Conservation (phyloP, 2,329 filamentous ascomycete species). For the Daldinia sp. region DNA sequence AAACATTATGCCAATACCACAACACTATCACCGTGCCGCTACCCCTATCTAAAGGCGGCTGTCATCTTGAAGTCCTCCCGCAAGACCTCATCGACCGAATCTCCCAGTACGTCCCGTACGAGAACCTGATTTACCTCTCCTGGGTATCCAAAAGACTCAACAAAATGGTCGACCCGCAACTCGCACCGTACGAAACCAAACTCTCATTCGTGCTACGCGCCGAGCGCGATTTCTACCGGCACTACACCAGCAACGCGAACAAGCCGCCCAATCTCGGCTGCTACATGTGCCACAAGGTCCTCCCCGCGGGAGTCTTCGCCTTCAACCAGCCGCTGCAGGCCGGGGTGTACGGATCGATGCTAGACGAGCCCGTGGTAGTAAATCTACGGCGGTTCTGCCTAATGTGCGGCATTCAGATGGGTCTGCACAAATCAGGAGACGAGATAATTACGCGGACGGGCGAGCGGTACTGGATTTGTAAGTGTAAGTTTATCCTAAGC, state of each 20-base stretch:
- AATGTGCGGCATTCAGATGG: slow-evolving; percentile 29
- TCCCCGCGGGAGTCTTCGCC: slow-evolving; percentile 26
- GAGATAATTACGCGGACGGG: slow-evolving; percentile 16
- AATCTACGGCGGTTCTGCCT: slow-evolving; percentile 39
- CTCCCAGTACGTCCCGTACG: slow-evolving; percentile 27
- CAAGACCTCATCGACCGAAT: slow-evolving; percentile 26
- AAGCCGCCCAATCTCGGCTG: slow-evolving; percentile 30
- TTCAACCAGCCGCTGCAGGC: slow-evolving; percentile 25
- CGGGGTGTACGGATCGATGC: background rate
- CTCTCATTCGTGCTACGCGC: slow-evolving; percentile 29
- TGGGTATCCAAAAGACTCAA: slow-evolving; percentile 9
- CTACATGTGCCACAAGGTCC: slow-evolving; percentile 31
- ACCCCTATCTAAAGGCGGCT: background rate
- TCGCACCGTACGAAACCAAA: slow-evolving; percentile 23
- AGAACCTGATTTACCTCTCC: slow-evolving; percentile 28
- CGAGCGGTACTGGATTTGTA: slow-evolving; percentile 26
- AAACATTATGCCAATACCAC: slow-evolving; percentile 16
- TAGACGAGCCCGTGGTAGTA: slow-evolving; percentile 9
- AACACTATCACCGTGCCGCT: slow-evolving; percentile 3
- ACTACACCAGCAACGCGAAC: background rate
- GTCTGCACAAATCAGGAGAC: slow-evolving; percentile 31
- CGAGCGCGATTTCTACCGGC: slow-evolving; percentile 33
- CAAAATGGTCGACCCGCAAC: slow-evolving; percentile 22
- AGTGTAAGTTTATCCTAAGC: slow-evolving; percentile 15
- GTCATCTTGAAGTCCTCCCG: slow-evolving; percentile 21